Evolutionary conservation across 2,329 filamentous ascomycete species (phyloP).

Genomic region (Penicillium capsulatum): DNA sequence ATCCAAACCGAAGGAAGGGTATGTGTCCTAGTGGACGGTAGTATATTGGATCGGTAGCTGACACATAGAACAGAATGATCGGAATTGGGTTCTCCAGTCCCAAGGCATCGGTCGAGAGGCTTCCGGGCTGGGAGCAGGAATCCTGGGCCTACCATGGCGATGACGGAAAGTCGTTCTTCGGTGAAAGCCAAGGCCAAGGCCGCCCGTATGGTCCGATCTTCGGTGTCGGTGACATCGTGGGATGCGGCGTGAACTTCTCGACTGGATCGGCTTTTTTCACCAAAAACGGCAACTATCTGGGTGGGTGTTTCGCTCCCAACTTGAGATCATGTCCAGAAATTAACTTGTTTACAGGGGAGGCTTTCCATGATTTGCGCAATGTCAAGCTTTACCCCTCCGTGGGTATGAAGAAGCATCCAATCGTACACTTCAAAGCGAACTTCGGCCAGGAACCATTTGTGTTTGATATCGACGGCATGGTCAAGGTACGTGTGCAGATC

Average conservation of each 20-base stretch:
- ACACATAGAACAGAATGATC: slow-evolving; percentile 31
- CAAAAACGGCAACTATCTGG: slow-evolving; percentile 57
- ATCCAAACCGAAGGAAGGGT: slow-evolving; percentile 65
- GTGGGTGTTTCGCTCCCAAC: slow-evolving; percentile 36
- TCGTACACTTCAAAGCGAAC: slow-evolving; percentile 57
- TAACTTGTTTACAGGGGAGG: slow-evolving; percentile 49
- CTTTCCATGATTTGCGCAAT: slow-evolving; percentile 45
- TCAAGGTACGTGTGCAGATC: slow-evolving; percentile 58
- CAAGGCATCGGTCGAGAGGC: slow-evolving; percentile 56
- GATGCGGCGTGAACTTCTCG: slow-evolving; percentile 62
- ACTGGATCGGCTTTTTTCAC: slow-evolving; percentile 62
- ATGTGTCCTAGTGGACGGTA: slow-evolving; percentile 26
- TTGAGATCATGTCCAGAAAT: slow-evolving; percentile 2
- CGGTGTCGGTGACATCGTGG: slow-evolving; percentile 56
- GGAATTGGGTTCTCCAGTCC: slow-evolving; percentile 59
- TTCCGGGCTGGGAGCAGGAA: slow-evolving; percentile 63
- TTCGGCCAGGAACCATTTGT: slow-evolving; percentile 71
- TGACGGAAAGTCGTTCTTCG: slow-evolving; percentile 60
- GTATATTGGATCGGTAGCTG: slow-evolving; percentile 52
- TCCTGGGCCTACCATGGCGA: slow-evolving; percentile 66
- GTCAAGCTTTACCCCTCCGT: slow-evolving; percentile 53
- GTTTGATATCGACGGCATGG: slow-evolving; percentile 85
- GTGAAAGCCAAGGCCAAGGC: slow-evolving; percentile 51
- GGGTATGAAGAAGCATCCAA: slow-evolving; percentile 61
- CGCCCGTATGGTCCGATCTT: slow-evolving; percentile 60